Percentiles rank a stretch among this genome's conserved stretches.
Conservation (phyloP, 306 rosid genomes). For the Fagus sylvatica region DNA sequence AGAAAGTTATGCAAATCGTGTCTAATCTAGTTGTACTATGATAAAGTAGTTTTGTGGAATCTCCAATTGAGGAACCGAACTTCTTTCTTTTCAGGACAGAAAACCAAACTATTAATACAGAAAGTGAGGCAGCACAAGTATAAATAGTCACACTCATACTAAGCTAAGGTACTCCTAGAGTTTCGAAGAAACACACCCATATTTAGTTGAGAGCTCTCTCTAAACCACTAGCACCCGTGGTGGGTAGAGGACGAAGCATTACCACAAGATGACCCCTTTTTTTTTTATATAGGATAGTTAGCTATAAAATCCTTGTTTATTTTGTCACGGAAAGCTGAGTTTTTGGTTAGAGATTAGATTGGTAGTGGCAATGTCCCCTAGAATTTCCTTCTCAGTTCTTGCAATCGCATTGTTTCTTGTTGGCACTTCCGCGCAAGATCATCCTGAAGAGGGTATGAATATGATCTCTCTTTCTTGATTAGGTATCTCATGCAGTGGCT, state of each 20-base stretch:
- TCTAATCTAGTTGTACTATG: too few species aligned
- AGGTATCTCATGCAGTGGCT: too few species aligned
- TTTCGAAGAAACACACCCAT: conserved; percentile 6
- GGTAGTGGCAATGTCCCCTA: conserved; percentile 15
- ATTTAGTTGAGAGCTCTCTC: not conserved
- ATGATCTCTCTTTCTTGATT: too few species aligned
- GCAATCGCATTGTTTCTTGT: conserved; percentile 32
- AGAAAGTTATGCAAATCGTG: too few species aligned
- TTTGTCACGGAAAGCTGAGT: not conserved
- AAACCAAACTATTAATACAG: too few species aligned
- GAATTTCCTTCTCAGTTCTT: conserved; percentile 31
- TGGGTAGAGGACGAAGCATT: not conserved
- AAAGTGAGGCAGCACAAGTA: too few species aligned
- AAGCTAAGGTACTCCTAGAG: conserved; percentile 22
- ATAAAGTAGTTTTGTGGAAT: too few species aligned
- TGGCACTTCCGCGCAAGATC: conserved; percentile 32
- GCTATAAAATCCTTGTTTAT: not conserved
- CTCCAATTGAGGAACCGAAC: too few species aligned
- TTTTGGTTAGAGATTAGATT: not conserved
- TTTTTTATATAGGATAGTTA: not conserved
- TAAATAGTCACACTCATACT: too few species aligned
- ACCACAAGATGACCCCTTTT: not conserved
- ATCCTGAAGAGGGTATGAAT: conserved; percentile 18
- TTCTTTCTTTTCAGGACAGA: too few species aligned
- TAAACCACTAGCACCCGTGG: not conserved